Base-by-base conservation (phyloP, 148 eudicot genomes). In the Rhododendron ovatum region DNA sequence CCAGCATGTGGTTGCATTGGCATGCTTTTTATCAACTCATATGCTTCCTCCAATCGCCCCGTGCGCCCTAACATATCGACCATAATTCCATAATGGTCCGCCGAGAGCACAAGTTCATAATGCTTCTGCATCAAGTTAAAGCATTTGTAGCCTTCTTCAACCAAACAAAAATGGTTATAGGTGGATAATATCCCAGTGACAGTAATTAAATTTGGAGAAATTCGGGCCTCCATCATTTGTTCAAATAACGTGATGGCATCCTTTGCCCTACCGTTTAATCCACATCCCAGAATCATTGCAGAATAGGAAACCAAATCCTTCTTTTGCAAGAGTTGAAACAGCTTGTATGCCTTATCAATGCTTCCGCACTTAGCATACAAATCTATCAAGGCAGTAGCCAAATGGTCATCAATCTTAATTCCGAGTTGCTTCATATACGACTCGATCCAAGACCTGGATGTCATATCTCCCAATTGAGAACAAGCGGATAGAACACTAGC, bases 281-380 rank as follows among this genome's bases (percentile, higher is more conserved):
- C 98, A 88, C 90, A 93, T 82, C 98, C 98, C 84, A 91, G 77
- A 71, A 94, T 96, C 93, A 96, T 96, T 33, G 98, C 95, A 5
- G 98, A 90, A 83, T 96, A 96, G 5, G 98, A 94, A 86, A 94
- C 92, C 84, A 93, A 73, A 88, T 96, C 98, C 85, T 91, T 94
- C 86, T 91, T 93, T 67, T 78, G 81, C 91, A 96, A 86, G 45
- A 88, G 81, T 17, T 77, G 88, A 83, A 96, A 94, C 86, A 94
- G 83, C 78, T 88, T 82, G 51, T 87, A 84, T 85, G 98, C 98
- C 87, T 90, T 93, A 39, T 90, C 88, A 33, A 96, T 89, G 82
- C 87, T 89, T 86, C 98, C 98, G 86, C 94, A 93, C 87, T 94
- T 96, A 6, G 98, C 92, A 45, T 93, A 91, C 84, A 94, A 87